Evolutionary conservation across 768 basidiomycete species (phyloP).

Genomic region (Ramaria rubella): DNA sequence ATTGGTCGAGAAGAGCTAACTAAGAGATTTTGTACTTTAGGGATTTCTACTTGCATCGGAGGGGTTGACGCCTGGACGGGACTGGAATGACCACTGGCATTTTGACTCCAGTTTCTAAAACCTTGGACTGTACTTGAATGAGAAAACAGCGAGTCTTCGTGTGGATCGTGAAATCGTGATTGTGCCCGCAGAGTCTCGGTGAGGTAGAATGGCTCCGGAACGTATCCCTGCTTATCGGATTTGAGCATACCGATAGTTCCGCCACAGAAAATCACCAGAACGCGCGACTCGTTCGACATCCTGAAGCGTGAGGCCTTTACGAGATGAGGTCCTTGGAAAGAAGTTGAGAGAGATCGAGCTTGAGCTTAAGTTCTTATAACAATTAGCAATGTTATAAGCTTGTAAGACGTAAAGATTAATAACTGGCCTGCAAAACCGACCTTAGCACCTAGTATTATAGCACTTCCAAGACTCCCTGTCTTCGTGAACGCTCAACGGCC

Average conservation of each 20-base stretch:
- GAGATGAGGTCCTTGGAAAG: not conserved
- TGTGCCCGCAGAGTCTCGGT: slow-evolving; percentile 79
- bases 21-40: slow-evolving; percentile 26
- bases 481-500: no score
- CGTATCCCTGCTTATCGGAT: slow-evolving; percentile 60
- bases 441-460: no score
- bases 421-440: no score
- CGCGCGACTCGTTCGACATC: slow-evolving; percentile 49
- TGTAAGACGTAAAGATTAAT: no score
- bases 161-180: slow-evolving; percentile 86
- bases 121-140: slow-evolving; percentile 72
- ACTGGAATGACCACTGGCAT: slow-evolving; percentile 54
- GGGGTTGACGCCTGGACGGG: slow-evolving; percentile 22
- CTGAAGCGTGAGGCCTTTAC: not conserved
- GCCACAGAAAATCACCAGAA: slow-evolving; percentile 86
- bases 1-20: slow-evolving; percentile 72
- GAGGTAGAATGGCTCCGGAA: slow-evolving; percentile 82
- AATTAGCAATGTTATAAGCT: no score
- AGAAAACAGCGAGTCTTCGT: slow-evolving; percentile 80
- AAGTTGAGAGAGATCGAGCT: no score
- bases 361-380: no score
- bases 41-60: slow-evolving; percentile 24
- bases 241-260: slow-evolving; percentile 89
- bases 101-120: slow-evolving; percentile 68
- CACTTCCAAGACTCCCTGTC: no score